Evolutionary conservation across 495 filamentous ascomycete genomes (phyloP), one percentile per base, ranked within the genome.

Genomic region (Aspergillus homomorphus): DNA sequence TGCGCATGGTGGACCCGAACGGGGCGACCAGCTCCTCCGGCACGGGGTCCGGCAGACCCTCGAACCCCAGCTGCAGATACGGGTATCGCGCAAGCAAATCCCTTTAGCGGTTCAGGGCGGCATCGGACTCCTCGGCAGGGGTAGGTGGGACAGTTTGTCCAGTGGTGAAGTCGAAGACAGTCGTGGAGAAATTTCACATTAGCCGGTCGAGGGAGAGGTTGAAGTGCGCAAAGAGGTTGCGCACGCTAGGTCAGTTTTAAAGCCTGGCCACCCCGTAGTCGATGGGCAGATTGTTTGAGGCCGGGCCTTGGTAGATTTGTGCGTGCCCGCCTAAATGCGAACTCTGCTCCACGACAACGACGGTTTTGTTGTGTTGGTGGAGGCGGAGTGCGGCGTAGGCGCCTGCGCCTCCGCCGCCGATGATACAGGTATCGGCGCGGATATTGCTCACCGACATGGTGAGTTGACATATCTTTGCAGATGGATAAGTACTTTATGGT

Each of bases 401-500:
- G 14, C 80, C 80, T 10, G 72, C 59, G 0, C 77, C 62, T 14
- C 80, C 80, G 30, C 80, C 80, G 8, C 79, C 80, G 23, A 82
- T 70, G 51, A 82, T 73, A 42, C 61, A 69, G 16, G 82, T 70
- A 58, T 81, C 76, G 5, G 19, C 23, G 15, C 8, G 5, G 33
- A 38, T 5, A 12, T 38, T 12, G 12, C 6, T 38, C 7, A 14
- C 7, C 6, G 12, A 14, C 33, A 38, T 38, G 4, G 33, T 38
- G 33, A 10, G 33, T n/a, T n/a, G n/a, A n/a, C n/a, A n/a, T n/a
- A n/a, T n/a, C n/a, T n/a, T n/a, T n/a, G n/a, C n/a, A n/a, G n/a
- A n/a, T n/a, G n/a, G n/a, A n/a, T n/a, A n/a, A n/a, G n/a, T n/a
- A n/a, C n/a, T n/a, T n/a, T n/a, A n/a, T n/a, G n/a, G n/a, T n/a